Conservation (phyloP, 1,139 yeast genomes). For the Hansenula anomala region DNA sequence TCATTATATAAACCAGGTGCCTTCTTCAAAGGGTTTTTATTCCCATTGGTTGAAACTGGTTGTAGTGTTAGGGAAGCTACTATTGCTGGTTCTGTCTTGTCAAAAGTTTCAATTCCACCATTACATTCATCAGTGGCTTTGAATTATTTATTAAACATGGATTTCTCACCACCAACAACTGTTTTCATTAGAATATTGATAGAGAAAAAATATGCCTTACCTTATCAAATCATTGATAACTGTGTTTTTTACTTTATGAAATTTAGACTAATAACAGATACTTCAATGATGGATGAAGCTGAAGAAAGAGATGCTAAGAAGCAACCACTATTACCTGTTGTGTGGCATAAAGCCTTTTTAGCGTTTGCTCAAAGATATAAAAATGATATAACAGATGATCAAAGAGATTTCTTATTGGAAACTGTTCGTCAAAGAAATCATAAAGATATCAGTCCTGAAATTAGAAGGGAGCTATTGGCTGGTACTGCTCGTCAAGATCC, state of each 20-base stretch:
- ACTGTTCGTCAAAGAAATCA: conserved; percentile 90
- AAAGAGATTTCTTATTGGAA: conserved; percentile 87
- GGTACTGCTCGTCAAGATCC: conserved; percentile 50
- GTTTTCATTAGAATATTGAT: conserved; percentile 84
- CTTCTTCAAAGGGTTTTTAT: conserved; percentile 90
- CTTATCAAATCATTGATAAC: conserved; percentile 93
- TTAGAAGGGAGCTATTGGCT: conserved; percentile 86
- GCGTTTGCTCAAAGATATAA: conserved; percentile 95
- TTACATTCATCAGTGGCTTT: conserved; percentile 95
- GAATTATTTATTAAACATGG: conserved; percentile 76
- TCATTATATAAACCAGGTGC: conserved; percentile 96
- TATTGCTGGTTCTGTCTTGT: conserved; percentile 86
- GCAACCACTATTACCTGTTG: conserved; percentile 75
- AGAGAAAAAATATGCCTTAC: conserved; percentile 94
- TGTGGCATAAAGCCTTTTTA: conserved; percentile 95
- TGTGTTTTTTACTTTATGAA: conserved; percentile 93
- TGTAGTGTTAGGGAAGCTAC: conserved; percentile 93
- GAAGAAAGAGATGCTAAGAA: conserved; percentile 33
- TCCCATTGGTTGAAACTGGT: conserved; percentile 80
- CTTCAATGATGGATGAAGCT: conserved; percentile 32
- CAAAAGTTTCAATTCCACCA: conserved; percentile 89
- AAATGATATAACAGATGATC: conserved; percentile 96
- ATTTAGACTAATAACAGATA: conserved; percentile 56
- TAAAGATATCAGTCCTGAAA: conserved; percentile 86
- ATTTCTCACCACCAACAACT: conserved; percentile 83